Conservation (phyloP, 2,329 filamentous ascomycete species). For the Ophiostoma ulmi region DNA sequence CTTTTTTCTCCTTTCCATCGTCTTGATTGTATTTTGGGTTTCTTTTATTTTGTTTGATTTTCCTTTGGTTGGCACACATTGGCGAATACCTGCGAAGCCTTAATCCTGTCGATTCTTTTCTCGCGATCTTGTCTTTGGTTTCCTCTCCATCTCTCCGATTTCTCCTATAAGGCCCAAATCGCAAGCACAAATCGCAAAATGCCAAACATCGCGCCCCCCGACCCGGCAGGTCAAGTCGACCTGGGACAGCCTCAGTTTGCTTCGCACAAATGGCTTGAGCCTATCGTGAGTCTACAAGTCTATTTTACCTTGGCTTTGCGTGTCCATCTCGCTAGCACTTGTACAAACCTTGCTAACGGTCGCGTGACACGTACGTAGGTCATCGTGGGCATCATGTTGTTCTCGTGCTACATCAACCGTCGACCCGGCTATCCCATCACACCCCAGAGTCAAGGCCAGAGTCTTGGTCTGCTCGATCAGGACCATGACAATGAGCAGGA, state of each 20-base stretch:
- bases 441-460: not conserved
- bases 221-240: not conserved
- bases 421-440: not conserved
- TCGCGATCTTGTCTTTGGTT: not conserved
- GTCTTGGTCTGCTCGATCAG: slow-evolving; percentile 1
- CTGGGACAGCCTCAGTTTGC: slow-evolving; percentile 2
- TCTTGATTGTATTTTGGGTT: not conserved
- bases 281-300: slow-evolving; percentile 5
- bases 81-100: not conserved
- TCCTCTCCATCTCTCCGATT: not conserved
- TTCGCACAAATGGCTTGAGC: slow-evolving; percentile 12
- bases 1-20: not conserved
- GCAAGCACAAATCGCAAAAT: not conserved
- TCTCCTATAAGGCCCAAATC: not conserved
- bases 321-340: not conserved
- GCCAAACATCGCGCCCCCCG: not conserved
- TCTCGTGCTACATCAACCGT: slow-evolving; percentile 13
- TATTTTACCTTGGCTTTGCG: not conserved
- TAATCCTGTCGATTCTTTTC: not conserved
- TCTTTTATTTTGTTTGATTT: not conserved
- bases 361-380: not conserved
- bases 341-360: not conserved
- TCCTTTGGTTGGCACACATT: not conserved
- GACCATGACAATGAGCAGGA: not conserved
- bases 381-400: slow-evolving; percentile 10